Base-by-base conservation (phyloP, 306 rosid species). In the Crotalaria pallida region DNA sequence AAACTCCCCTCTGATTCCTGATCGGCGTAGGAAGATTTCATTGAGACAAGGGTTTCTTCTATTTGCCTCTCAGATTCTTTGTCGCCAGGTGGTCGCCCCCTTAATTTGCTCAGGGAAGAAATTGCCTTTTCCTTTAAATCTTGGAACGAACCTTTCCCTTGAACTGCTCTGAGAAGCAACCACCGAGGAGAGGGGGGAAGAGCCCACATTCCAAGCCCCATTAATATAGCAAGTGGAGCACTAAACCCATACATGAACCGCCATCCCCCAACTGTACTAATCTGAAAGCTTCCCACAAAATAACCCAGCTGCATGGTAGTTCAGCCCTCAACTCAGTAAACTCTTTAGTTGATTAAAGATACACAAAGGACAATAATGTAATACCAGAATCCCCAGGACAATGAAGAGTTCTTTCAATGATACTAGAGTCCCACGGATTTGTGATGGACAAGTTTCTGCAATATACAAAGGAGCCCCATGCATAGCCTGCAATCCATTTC, bases 401-500 rank as follows among this genome's bases (percentile, higher is more conserved):
- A 94, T 90, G 85, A 94, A 90, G 78, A 94, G 89, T 74, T 94
- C 98, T 85, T 94, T 94, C 47, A 94, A 75, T 82, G 98, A 94
- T 55, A 94, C 49, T 69, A 94, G 85, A 80, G 98, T 94, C 65
- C 97, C 97, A 17, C 98, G 96, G 83, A 94, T 90, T 73, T 82
- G 87, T 22, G 98, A 88, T 55, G 98, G 98, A 53, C 90, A 87
- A 29, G 98, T 94, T 86, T 94, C 98, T 23, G 98, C 98, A 69
- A 94, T 94, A 72, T 88, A 94, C 67, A 94, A 84, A 27, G 98
- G 98, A 84, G 98, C 98, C 3, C 98, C 97, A 77, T 90, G 96
- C 98, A 94, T 94, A 78, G 98, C 97, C 98, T 94, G 95, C 40
- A 58, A 80, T 68, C 18, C 48, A 69, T 60, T 61, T 57, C 5